phyloP scores from a whole-genome alignment of 331 rosid genomes.

The Phaseolus coccineus region DNA sequence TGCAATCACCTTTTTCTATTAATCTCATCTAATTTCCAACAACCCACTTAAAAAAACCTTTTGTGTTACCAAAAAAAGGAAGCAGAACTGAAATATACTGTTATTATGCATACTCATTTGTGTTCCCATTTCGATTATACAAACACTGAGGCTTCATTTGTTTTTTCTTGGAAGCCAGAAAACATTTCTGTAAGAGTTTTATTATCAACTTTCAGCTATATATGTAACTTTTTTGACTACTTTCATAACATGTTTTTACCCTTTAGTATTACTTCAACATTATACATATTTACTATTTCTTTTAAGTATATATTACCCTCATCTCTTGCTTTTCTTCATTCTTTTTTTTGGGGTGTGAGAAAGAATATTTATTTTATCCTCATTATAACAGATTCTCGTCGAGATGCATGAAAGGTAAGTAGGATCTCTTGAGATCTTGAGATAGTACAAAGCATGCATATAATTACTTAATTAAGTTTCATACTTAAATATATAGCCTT shows the following conservation, averaged over 20 bases:
- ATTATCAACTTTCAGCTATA: conserved; percentile 50
- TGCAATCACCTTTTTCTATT: conserved; percentile 73
- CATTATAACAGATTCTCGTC: conserved; percentile 45
- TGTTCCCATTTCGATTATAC: conserved; percentile 51
- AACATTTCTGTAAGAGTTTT: conserved; percentile 59
- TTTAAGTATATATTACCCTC: neutral
- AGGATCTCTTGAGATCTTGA: conserved; percentile 25
- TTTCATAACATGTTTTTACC: conserved; percentile 43
- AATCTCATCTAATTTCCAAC: conserved; percentile 66
- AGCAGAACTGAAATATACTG: conserved; percentile 49
- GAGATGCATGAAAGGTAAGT: conserved; percentile 48
- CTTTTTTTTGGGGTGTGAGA: conserved; percentile 44
- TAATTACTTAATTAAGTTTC: conserved; percentile 16
- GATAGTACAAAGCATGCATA: neutral
- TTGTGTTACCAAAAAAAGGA: conserved; percentile 58
- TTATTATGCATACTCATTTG: conserved; percentile 45
- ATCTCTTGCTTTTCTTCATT: conserved; percentile 16
- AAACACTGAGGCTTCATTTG: conserved; percentile 45
- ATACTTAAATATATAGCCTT: neutral
- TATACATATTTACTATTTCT: neutral
- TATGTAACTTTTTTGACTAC: conserved; percentile 51
- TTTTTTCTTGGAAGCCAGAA: conserved; percentile 47
- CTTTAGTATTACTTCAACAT: neutral
- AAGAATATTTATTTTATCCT: conserved; percentile 40
- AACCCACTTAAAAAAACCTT: conserved; percentile 58